Conservation (phyloP, 2,329 filamentous ascomycete species). For the Xylariaceae sp. region DNA sequence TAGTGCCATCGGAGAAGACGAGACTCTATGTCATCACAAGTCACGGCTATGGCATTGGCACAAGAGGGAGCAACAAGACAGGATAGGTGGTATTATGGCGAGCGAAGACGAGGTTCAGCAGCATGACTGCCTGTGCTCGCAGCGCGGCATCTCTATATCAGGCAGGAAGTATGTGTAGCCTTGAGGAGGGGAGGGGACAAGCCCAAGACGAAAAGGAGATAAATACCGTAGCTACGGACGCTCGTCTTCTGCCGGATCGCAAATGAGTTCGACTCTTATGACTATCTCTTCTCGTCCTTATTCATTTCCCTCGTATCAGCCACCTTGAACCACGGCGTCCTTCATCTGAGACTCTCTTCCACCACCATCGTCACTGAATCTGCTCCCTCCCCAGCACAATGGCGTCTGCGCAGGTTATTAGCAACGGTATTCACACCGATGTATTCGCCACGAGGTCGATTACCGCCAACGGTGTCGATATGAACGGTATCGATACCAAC, state of each 20-base stretch:
- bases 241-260: background rate
- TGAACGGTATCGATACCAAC: background rate
- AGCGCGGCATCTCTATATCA: background rate
- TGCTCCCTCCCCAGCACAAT: background rate
- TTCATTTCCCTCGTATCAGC: background rate
- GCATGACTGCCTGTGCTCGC: background rate
- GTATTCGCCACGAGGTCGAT: background rate
- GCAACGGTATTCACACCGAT: background rate
- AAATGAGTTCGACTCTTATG: background rate
- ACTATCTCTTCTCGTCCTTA: background rate
- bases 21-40: slow-evolving; percentile 2
- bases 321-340: background rate
- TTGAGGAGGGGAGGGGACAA: background rate
- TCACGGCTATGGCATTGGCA: background rate
- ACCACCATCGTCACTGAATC: background rate
- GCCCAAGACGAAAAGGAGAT: background rate
- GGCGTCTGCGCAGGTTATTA: background rate
- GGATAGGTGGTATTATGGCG: background rate
- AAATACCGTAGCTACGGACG: background rate
- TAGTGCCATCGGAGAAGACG: background rate
- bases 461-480: background rate
- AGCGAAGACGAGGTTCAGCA: background rate
- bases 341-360: background rate
- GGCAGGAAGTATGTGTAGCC: background rate
- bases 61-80: background rate